Evolutionary conservation across 1,139 yeast species (phyloP).

Genomic region (Wickerhamomyces sp.): DNA sequence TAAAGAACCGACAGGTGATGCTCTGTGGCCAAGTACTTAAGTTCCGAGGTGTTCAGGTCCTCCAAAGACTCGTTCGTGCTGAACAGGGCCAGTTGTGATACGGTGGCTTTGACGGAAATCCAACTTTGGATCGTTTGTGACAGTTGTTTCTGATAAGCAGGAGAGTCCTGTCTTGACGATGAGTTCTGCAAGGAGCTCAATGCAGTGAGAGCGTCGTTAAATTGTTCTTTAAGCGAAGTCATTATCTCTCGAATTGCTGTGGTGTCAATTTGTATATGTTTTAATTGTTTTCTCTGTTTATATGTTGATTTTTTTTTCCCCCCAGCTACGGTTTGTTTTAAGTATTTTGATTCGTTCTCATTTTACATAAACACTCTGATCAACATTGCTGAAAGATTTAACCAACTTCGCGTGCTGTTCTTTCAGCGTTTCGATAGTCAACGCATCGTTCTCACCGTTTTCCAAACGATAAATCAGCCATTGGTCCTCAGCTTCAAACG

Average conservation of each 20-base stretch:
- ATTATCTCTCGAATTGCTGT: no score
- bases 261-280: no score
- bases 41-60: slow-evolving; percentile 50
- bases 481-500: slow-evolving; percentile 44
- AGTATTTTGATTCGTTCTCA: no score
- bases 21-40: slow-evolving; percentile 49
- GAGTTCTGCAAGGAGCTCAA: slow-evolving; percentile 1
- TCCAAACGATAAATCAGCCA: slow-evolving; percentile 44
- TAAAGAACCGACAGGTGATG: slow-evolving; percentile 41
- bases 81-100: slow-evolving; percentile 39
- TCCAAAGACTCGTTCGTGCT: slow-evolving; percentile 56
- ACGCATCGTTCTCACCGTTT: slow-evolving; percentile 15
- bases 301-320: no score
- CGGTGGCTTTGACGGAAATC: slow-evolving; percentile 27
- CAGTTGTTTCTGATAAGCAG: slow-evolving; percentile 27
- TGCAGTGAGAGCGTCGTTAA: background rate
- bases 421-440: slow-evolving; percentile 20
- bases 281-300: no score
- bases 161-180: slow-evolving; percentile 28
- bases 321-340: no score
- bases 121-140: slow-evolving; percentile 23
- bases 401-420: slow-evolving; percentile 11
- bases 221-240: slow-evolving; percentile 5
- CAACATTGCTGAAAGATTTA: slow-evolving; percentile 2
- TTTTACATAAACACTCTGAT: no score